phyloP scores from a whole-genome alignment of 148 eudicot species.

The Rhododendron griersonianum region DNA sequence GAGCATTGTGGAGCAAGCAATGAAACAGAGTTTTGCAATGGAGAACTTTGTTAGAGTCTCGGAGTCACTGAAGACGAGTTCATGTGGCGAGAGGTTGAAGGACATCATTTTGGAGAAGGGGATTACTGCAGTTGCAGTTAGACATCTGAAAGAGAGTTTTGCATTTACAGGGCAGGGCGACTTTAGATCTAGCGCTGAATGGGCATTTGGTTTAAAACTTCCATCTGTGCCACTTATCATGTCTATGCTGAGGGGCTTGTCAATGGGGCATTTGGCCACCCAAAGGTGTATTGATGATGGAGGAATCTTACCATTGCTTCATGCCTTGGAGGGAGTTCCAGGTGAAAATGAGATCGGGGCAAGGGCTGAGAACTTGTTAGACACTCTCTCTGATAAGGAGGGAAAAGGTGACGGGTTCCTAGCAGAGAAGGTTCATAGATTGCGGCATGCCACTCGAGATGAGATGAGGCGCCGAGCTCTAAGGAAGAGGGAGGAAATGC shows the following conservation, averaged over 20 bases:
- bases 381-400: slow-evolving; percentile 87
- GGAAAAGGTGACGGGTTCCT: slow-evolving; percentile 85
- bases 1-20: slow-evolving; percentile 58
- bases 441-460: slow-evolving; percentile 88
- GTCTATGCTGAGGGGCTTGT: slow-evolving; percentile 96
- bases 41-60: slow-evolving; percentile 98
- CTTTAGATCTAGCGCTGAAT: slow-evolving; percentile 60
- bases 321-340: slow-evolving; percentile 90
- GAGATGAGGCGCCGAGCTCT: slow-evolving; percentile 97
- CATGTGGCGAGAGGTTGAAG: slow-evolving; percentile 94
- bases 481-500: slow-evolving; percentile 72
- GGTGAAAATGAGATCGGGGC: slow-evolving; percentile 99
- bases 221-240: slow-evolving; percentile 89
- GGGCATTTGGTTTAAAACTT: slow-evolving; percentile 68
- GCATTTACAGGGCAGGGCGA: slow-evolving; percentile 67
- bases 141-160: slow-evolving; percentile 66
- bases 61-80: slow-evolving; percentile 92
- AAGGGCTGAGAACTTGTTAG: slow-evolving; percentile 94
- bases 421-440: slow-evolving; percentile 60
- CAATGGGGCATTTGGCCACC: slow-evolving; percentile 92
- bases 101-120: slow-evolving; percentile 91
- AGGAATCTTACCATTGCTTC: slow-evolving; percentile 84
- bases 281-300: slow-evolving; percentile 77
- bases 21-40: slow-evolving; percentile 75
- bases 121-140: slow-evolving; percentile 66